Evolutionary conservation across 495 filamentous ascomycete genomes (phyloP), one percentile per base, ranked within the genome.

Genomic region (Neurospora sp.): DNA sequence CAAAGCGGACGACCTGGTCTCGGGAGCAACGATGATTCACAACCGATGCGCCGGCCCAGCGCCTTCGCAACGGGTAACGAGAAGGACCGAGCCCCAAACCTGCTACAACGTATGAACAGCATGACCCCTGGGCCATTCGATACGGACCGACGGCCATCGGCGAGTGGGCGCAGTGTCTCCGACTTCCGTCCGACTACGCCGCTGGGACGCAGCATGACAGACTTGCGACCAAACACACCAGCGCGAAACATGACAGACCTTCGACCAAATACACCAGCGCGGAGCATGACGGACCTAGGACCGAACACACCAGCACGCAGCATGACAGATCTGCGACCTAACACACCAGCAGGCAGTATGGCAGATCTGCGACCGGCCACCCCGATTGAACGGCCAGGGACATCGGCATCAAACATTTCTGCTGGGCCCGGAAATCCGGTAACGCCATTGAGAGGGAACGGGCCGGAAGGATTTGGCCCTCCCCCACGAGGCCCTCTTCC

Each of bases 61-160:
- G 9, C 77, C 78, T 38, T 74, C 77, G 49, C 78, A 77, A 39
- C 75, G 77, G 60, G 69, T 76, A 10, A 80, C 79, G 70, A 78
- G 81, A 81, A 82, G 74, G 84, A 86, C 72, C 85, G 85, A 78
- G 83, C 81, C 18, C 85, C 90, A 1, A 78, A 81, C 39, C 76
- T 86, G 76, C 75, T 90, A 78, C 84, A 88, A 71, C 85, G 88
- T 72, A 89, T 92, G 87, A 86, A 92, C 75, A 86, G 82, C 38
- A 90, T 93, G 79, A 86, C 87, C 18, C 90, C 90, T 23, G 90
- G 90, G 0, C 91, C 91, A 7, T 92, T 93, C 76, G 88, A 88
- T 75, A 76, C 84, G 16, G 82, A 60, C 35, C 74, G 79, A 37
- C 77, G 77, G 37, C 79, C 79, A 14, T 79, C 79, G 0, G 46